Evolutionary conservation across 306 rosid genomes (phyloP).

Genomic region (Vachellia collinsii): DNA sequence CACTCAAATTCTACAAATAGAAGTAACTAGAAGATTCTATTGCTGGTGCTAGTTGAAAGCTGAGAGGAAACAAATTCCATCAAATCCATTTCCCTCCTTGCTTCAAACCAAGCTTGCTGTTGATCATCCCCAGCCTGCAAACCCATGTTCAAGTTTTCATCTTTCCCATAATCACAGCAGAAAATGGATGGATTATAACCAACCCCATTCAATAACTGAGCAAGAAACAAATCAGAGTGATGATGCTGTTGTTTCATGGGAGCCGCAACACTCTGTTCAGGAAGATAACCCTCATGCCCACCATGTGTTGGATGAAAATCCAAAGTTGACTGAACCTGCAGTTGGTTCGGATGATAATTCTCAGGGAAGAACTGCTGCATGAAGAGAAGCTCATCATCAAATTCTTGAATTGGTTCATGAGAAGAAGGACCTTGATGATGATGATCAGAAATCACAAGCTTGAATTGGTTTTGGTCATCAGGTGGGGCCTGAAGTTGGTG

Average conservation of each 20-base stretch:
- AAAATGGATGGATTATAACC: conserved; percentile 32
- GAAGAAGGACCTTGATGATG: conserved; percentile 32
- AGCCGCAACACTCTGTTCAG: neutral
- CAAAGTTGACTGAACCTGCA: neutral
- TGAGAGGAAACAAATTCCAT: conserved; percentile 58
- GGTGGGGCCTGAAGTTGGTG: conserved; percentile 12
- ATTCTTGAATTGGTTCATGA: conserved; percentile 34
- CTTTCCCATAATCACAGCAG: conserved; percentile 26
- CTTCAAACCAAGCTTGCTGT: conserved; percentile 28
- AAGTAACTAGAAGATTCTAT: conserved; percentile 14
- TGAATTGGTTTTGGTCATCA: conserved; percentile 32
- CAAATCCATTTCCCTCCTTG: conserved; percentile 65
- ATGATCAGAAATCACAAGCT: conserved; percentile 20
- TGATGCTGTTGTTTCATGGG: neutral
- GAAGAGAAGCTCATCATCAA: conserved; percentile 73
- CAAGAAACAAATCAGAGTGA: conserved; percentile 54
- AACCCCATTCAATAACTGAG: conserved; percentile 59
- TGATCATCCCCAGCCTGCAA: conserved; percentile 23
- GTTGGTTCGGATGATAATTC: neutral
- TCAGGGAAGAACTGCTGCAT: conserved; percentile 66
- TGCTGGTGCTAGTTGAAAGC: conserved; percentile 25
- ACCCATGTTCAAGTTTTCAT: conserved; percentile 38
- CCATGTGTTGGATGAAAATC: neutral
- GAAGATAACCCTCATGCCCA: conserved; percentile 20
- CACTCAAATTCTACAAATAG: neutral